Evolutionary conservation across 1,139 yeast genomes (phyloP), one percentile per base, ranked within the genome.

Genomic region (Geotrichum australiense): DNA sequence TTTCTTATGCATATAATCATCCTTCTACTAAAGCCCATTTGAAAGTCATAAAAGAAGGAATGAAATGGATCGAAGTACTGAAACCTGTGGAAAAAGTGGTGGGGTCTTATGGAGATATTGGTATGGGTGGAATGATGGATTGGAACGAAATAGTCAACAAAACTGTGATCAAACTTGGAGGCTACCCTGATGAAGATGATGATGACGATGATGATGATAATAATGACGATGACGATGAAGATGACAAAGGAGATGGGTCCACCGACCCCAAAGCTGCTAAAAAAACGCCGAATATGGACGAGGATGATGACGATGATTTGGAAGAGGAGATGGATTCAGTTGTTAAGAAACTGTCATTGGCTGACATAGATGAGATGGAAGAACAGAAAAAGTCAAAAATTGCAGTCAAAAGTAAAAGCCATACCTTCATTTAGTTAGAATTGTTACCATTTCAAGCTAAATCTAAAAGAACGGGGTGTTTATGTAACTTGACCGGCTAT

Each of bases 81-180:
- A 83, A 80, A 58, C 97, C 97, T 0, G 87, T 85, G 3, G 97
- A 89, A 59, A 89, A 89, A 59, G 94, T 89, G 6, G 83, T 84
- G 46, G 94, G 94, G 22, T 78, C 87, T 42, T 86, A 85, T 62
- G 96, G 97, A 46, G 96, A 87, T 56, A 87, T 89, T 48, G 96
- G 96, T 25, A 84, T 74, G 65, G 96, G 96, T 28, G 96, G 96
- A n/a, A 87, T 87, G 96, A 74, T 94, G 69, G 96, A 89, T 60
- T 87, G 96, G 74, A 84, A 85, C 62, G 96, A 87, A 62, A 81
- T 89, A 53, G 95, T 86, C 22, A 91, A 86, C 56, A 78, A 76
- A 56, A 76, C 85, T 47, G 94, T 85, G 2, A 68, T 80, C 60
- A 83, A 85, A 56, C 64, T 86, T 42, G 96, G 96, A 32, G 94